Percentiles rank a stretch among this genome's conserved stretches.
Evolutionary conservation across 495 filamentous ascomycete species (phyloP).

Genomic region (Podospora bellae-mahoneyi): DNA sequence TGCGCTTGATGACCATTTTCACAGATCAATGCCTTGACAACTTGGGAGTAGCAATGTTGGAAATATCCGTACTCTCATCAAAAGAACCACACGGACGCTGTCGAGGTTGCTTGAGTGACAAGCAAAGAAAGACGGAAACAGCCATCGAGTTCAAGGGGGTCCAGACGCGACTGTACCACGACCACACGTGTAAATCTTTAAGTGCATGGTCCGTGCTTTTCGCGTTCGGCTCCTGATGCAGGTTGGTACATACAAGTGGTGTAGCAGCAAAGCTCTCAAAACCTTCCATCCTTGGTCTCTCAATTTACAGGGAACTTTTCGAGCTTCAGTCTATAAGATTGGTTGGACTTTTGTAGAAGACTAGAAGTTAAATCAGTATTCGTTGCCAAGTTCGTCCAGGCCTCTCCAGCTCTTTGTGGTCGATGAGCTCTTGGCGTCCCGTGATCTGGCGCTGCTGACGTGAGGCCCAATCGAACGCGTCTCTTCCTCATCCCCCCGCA

Average conservation of each 20-base stretch:
- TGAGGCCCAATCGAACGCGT: slow-evolving; percentile 16
- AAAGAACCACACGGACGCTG: background rate
- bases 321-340: no score
- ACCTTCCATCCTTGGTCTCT: no score
- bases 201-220: slow-evolving; percentile 19
- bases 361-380: background rate
- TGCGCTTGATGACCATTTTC: slow-evolving; percentile 50
- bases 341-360: no score
- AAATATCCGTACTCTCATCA: background rate
- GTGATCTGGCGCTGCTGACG: slow-evolving; percentile 26
- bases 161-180: slow-evolving; percentile 3
- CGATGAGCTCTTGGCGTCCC: slow-evolving; percentile 8
- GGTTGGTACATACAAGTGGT: no score
- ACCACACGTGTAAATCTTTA: background rate
- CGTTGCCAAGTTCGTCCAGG: background rate
- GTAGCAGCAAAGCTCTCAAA: no score
- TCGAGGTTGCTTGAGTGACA: background rate
- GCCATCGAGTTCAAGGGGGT: slow-evolving; percentile 9
- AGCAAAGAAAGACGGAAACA: background rate
- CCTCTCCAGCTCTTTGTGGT: no score
- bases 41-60: background rate
- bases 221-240: background rate
- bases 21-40: background rate
- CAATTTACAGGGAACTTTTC: no score
- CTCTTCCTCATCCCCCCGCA: background rate